phyloP scores from a whole-genome alignment of 225 moss, liverwort and hornwort species.

The Neckera pumila region DNA sequence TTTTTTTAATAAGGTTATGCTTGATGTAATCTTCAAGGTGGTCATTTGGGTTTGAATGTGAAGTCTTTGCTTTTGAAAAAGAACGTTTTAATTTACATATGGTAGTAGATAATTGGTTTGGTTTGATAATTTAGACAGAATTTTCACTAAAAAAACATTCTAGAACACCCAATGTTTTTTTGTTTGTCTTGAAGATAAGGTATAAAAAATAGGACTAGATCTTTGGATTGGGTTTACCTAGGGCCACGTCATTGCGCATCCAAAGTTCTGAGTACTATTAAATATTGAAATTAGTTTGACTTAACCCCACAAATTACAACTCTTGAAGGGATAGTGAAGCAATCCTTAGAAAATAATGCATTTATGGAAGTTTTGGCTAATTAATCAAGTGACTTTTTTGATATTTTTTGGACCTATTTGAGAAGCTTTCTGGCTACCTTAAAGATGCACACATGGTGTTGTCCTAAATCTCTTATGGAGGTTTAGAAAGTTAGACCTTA shows the following conservation, averaged over 20 bases:
- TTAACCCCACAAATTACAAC: rapidly evolving
- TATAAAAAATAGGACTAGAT: background rate
- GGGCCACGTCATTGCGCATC: rapidly evolving
- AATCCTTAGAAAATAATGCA: rapidly evolving
- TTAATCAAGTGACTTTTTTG: background rate
- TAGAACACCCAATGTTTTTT: too few species aligned
- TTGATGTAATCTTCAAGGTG: background rate
- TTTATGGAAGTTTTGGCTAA: background rate
- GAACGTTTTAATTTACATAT: too few species aligned
- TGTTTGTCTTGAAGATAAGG: background rate
- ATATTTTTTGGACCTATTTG: background rate
- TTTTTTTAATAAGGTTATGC: background rate
- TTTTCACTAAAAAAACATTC: background rate
- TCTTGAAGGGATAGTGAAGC: background rate
- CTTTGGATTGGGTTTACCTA: rapidly evolving
- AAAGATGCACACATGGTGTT: rapidly evolving
- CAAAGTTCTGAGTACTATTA: background rate
- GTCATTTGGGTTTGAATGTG: background rate
- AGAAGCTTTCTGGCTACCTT: rapidly evolving
- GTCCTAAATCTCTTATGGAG: background rate
- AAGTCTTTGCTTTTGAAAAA: background rate
- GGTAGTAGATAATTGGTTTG: too few species aligned
- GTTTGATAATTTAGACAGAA: background rate
- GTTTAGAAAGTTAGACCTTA: rapidly evolving
- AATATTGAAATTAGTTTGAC: background rate